phyloP scores from a whole-genome alignment of 2,329 filamentous ascomycete genomes.

The Teratosphaeria pseudoeucalypti region DNA sequence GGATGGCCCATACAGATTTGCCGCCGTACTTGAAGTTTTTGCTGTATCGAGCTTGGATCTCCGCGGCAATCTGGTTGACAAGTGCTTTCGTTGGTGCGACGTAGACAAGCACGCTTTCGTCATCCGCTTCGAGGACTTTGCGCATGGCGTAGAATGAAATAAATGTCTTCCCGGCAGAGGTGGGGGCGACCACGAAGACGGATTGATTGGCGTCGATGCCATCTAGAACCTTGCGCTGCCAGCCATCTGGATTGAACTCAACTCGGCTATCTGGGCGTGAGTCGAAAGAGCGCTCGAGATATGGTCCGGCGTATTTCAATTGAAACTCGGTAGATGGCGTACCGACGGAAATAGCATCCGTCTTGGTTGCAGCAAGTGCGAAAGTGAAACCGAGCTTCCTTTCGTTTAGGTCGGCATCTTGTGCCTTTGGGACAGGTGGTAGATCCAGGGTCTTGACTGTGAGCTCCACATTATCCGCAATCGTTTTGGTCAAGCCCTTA shows the following conservation, averaged over 20 bases:
- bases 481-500: constrained; percentile 33
- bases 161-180: constrained; percentile 72
- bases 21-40: constrained; percentile 52
- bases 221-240: constrained; percentile 66
- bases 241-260: constrained; percentile 62
- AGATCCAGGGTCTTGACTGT: constrained; percentile 31
- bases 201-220: constrained; percentile 60
- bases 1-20: constrained; percentile 67
- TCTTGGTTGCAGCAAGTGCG: constrained; percentile 19
- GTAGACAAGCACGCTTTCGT: constrained; percentile 65
- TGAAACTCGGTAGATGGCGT: constrained; percentile 51
- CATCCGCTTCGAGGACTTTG: constrained; percentile 55
- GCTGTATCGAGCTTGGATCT: constrained; percentile 63
- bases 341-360: constrained; percentile 19
- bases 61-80: constrained; percentile 74
- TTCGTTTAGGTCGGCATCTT: constrained; percentile 9
- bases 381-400: constrained; percentile 37
- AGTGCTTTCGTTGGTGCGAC: constrained; percentile 73
- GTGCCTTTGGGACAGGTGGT: constrained; percentile 23
- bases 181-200: constrained; percentile 66
- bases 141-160: constrained; percentile 81
- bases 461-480: constrained; percentile 24
- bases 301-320: constrained; percentile 58
- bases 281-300: constrained; percentile 64
- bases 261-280: constrained; percentile 58